These are phyloP conservation scores for Phaeosphaeriaceae sp. DNA, from an alignment of 2,329 filamentous ascomycete genomes.

Conservation along the genomic window DNA sequence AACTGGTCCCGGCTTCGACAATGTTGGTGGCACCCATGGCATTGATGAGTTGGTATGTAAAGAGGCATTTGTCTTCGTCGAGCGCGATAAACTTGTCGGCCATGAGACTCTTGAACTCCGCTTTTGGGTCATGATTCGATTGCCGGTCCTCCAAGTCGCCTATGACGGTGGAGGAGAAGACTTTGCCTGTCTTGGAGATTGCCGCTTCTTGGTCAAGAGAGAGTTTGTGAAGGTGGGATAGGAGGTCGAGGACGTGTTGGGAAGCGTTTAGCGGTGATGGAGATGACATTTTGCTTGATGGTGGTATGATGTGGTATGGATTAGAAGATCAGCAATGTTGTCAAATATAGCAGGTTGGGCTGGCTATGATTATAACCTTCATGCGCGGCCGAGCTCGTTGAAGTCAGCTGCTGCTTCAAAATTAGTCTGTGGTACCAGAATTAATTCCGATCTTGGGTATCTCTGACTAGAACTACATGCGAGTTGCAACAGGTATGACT, in stretches of 20 bases:
- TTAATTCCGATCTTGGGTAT: no score
- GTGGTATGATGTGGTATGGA: no score
- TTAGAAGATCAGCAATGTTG: no score
- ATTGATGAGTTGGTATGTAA: slow-evolving; percentile 62
- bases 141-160: slow-evolving; percentile 2
- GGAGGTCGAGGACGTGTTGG: slow-evolving; percentile 6
- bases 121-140: slow-evolving; percentile 1
- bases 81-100: slow-evolving; percentile 66
- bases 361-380: no score
- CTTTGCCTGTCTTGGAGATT: slow-evolving; percentile 6
- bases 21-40: slow-evolving; percentile 59
- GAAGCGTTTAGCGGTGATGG: not conserved
- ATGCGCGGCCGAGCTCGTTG: no score
- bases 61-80: slow-evolving; percentile 64
- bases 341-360: no score
- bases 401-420: not conserved
- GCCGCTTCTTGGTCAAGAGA: slow-evolving; percentile 11
- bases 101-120: slow-evolving; percentile 22
- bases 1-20: slow-evolving; percentile 68
- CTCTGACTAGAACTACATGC: not conserved
- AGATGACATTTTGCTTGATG: not conserved
- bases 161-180: slow-evolving; percentile 4
- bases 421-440: not conserved
- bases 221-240: slow-evolving; percentile 8
- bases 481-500: not conserved